Conservation (phyloP, 495 filamentous ascomycete species). For the Neurospora sp. region DNA sequence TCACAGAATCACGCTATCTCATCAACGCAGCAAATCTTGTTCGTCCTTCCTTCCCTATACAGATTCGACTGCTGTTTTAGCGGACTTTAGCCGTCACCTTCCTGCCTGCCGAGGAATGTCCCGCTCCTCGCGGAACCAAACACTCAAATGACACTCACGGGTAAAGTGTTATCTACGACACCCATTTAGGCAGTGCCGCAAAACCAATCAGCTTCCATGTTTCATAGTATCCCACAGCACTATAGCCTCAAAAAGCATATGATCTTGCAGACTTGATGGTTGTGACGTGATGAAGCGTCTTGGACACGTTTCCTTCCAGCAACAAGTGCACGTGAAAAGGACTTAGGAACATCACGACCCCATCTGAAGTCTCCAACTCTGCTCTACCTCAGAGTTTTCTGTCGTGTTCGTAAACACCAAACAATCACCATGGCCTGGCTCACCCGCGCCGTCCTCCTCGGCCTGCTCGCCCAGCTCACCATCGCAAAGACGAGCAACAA, state of each 20-base stretch:
- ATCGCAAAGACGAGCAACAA: constrained; percentile 6
- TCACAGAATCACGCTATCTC: no score
- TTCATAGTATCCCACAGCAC: background rate
- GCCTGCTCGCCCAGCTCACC: background rate
- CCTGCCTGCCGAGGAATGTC: no score
- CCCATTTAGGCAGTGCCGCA: background rate
- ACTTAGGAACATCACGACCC: background rate
- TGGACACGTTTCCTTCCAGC: background rate
- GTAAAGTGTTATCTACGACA: background rate
- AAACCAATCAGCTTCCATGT: background rate
- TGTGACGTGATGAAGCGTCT: background rate
- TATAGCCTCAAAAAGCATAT: background rate
- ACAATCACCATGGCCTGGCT: constrained; percentile 13
- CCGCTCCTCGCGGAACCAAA: background rate
- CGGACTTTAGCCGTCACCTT: no score
- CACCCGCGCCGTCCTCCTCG: constrained; percentile 6
- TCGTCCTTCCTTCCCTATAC: no score
- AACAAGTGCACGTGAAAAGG: background rate
- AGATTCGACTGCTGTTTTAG: no score
- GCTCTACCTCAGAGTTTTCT: background rate
- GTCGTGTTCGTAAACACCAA: background rate
- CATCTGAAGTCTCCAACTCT: no score
- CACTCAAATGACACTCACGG: background rate
- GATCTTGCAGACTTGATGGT: no score
- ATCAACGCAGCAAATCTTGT: no score